Conservation (phyloP, 495 filamentous ascomycete genomes). For the Friedmanniomyces simplex region DNA sequence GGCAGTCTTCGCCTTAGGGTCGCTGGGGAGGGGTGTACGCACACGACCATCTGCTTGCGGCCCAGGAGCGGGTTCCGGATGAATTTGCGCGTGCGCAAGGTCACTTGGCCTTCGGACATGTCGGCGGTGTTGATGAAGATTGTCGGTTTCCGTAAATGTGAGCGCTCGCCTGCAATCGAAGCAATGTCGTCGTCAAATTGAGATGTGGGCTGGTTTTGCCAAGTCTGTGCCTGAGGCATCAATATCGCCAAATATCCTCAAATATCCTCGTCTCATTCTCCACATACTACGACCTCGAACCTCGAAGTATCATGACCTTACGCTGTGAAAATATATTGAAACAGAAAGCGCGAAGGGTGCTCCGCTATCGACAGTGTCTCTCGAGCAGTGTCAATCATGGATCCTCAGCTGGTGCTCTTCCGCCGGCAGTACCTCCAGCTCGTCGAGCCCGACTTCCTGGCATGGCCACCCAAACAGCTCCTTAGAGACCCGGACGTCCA, state of each 20-base stretch:
- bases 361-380: not conserved
- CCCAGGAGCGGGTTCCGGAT: constrained; percentile 97
- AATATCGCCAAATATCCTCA: no score
- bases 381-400: constrained; percentile 4
- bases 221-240: not conserved
- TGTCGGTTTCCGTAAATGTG: not conserved
- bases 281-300: no score
- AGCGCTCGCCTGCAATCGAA: constrained; percentile 12
- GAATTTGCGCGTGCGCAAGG: constrained; percentile 99
- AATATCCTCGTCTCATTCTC: no score
- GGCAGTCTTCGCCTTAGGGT: not conserved
- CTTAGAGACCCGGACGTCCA: constrained; percentile 50
- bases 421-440: constrained; percentile 60
- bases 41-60: constrained; percentile 99
- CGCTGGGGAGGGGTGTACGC: constrained; percentile 41
- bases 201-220: not conserved
- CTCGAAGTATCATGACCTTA: not conserved
- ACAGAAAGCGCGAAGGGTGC: not conserved
- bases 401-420: constrained; percentile 34
- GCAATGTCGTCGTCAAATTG: constrained; percentile 8
- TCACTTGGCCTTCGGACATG: constrained; percentile 90
- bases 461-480: constrained; percentile 42
- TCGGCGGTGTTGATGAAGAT: constrained; percentile 14
- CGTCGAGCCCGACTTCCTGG: constrained; percentile 44
- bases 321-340: not conserved